Evolutionary conservation across 2,329 filamentous ascomycete species (phyloP).

Genomic region (Verticillium dahliae): DNA sequence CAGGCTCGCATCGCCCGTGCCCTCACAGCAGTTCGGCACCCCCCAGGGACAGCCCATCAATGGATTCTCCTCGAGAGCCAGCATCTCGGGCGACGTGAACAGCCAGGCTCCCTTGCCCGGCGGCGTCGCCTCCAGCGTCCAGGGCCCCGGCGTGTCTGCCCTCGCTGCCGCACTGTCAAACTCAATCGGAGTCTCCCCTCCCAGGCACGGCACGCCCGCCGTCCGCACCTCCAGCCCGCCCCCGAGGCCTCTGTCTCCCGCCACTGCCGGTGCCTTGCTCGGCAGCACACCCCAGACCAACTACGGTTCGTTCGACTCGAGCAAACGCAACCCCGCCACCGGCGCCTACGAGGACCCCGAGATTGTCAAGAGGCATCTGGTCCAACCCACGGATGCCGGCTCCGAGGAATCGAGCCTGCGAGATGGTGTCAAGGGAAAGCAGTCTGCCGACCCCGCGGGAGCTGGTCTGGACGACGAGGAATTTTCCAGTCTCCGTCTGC

Average conservation of each 20-base stretch:
- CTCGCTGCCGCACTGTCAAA: slow-evolving; percentile 81
- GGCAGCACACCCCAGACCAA: slow-evolving; percentile 54
- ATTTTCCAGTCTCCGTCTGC: slow-evolving; percentile 87
- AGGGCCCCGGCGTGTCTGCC: slow-evolving; percentile 79
- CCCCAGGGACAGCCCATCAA: slow-evolving; percentile 36
- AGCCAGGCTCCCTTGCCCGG: slow-evolving; percentile 59
- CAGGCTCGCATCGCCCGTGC: slow-evolving; percentile 52
- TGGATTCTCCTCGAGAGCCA: slow-evolving; percentile 8
- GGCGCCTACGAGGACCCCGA: slow-evolving; percentile 77
- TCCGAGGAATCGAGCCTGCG: slow-evolving; percentile 39
- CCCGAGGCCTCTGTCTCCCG: slow-evolving; percentile 29
- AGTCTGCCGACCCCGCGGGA: slow-evolving; percentile 30
- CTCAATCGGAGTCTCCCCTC: slow-evolving; percentile 63
- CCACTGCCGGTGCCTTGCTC: slow-evolving; percentile 33
- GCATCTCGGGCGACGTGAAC: slow-evolving; percentile 35
- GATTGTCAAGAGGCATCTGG: slow-evolving; percentile 82
- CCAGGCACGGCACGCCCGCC: slow-evolving; percentile 62
- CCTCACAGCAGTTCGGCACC: slow-evolving; percentile 29
- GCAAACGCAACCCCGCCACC: slow-evolving; percentile 45
- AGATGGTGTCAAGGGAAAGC: slow-evolving; percentile 47
- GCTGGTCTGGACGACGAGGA: slow-evolving; percentile 59
- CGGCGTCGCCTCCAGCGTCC: slow-evolving; percentile 51
- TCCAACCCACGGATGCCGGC: slow-evolving; percentile 55
- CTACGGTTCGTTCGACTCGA: slow-evolving; percentile 80
- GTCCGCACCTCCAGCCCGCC: slow-evolving; percentile 52